Percentiles rank a stretch among this genome's conserved stretches.
Evolutionary conservation across 768 basidiomycete species (phyloP).

Genomic region (Obba rivulosa): DNA sequence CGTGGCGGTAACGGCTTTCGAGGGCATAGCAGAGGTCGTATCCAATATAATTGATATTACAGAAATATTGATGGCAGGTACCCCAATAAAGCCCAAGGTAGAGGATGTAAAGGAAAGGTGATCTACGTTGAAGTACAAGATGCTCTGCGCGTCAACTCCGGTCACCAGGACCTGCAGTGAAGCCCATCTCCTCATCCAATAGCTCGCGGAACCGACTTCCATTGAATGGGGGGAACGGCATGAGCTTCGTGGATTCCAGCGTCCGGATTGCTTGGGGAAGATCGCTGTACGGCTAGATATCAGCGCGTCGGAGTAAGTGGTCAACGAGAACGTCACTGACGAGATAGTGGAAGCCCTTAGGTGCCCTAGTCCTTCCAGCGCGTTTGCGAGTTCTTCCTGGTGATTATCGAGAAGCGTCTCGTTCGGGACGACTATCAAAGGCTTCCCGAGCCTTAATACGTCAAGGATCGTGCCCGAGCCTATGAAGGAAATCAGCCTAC

Average conservation of each 20-base stretch:
- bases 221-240: conserved; percentile 66
- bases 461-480: conserved; percentile 95
- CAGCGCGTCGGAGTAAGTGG: conserved; percentile 1
- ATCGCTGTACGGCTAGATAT: conserved; percentile 30
- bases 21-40: conserved; percentile 6
- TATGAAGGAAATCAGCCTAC: conserved; percentile 24
- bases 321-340: conserved; percentile 39
- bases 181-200: conserved; percentile 80
- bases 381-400: conserved; percentile 80
- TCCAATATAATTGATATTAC: neutral
- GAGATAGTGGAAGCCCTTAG: conserved; percentile 49
- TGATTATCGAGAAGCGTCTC: conserved; percentile 87
- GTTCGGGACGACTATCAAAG: conserved; percentile 87
- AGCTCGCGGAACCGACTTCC: conserved; percentile 58
- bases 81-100: neutral
- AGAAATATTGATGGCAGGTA: conserved; percentile 2
- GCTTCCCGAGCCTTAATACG: conserved; percentile 67
- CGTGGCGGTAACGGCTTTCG: conserved; percentile 13
- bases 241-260: conserved; percentile 39
- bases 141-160: conserved; percentile 2
- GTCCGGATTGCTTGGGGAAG: conserved; percentile 49
- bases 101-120: conserved; percentile 1
- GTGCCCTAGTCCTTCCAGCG: conserved; percentile 53
- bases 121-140: neutral
- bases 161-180: conserved; percentile 25